A percentile compares a stretch with the other conserved stretches of the same genome.
These are phyloP conservation scores for Tylopilus sp. DNA, from an alignment of 768 basidiomycete species.

Conservation along the genomic window DNA sequence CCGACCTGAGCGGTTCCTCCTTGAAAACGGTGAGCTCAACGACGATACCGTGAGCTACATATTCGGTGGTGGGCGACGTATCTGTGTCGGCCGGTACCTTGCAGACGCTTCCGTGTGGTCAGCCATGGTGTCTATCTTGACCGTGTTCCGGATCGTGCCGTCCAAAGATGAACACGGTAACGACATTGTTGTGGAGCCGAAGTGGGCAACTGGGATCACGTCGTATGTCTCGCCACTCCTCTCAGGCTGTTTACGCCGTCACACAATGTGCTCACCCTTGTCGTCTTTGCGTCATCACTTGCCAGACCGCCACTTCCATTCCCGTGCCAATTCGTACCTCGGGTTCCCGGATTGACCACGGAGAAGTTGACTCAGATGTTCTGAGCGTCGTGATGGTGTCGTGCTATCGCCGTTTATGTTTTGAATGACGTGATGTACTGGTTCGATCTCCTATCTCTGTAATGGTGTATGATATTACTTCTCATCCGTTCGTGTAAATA, in stretches of 20 bases:
- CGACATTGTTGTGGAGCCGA: constrained; percentile 19
- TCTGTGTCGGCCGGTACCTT: constrained; percentile 41
- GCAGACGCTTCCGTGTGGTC: constrained; percentile 41
- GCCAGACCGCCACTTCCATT: constrained; percentile 26
- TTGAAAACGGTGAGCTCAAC: constrained; percentile 19
- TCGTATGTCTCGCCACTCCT: constrained; percentile 17
- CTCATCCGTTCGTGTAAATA: not conserved
- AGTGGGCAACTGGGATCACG: constrained; percentile 25
- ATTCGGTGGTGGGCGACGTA: constrained; percentile 38
- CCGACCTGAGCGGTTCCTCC: constrained; percentile 35
- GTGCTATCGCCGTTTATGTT: not conserved
- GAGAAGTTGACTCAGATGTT: constrained; percentile 18
- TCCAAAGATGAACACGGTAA: constrained; percentile 24
- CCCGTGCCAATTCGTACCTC: constrained; percentile 25
- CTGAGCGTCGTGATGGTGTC: constrained; percentile 5
- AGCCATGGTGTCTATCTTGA: constrained; percentile 33
- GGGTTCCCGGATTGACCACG: constrained; percentile 12
- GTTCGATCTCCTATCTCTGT: not conserved
- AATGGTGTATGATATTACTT: not conserved
- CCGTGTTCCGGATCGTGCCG: constrained; percentile 34
- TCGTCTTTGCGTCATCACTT: not conserved
- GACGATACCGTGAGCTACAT: constrained; percentile 28
- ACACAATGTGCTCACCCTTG: not conserved
- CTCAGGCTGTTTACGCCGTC: not conserved
- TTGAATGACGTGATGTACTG: not conserved